phyloP scores from a whole-genome alignment of 2,329 filamentous ascomycete species.

The Pseudogymnoascus sp. region DNA sequence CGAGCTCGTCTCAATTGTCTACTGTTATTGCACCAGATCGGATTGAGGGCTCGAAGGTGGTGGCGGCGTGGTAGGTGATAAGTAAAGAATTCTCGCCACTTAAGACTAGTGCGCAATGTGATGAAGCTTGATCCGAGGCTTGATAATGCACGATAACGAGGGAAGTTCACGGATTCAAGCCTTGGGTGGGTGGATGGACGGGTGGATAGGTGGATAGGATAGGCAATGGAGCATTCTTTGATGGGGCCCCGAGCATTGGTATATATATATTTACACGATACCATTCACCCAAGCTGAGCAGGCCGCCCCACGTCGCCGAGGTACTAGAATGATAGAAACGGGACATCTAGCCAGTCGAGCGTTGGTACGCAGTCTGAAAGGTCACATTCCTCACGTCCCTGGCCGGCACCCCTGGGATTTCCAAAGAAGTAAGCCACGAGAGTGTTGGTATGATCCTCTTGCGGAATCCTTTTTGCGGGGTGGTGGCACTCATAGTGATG shows the following conservation, averaged over 20 bases:
- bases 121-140: background rate
- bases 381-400: background rate
- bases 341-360: background rate
- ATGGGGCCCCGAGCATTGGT: background rate
- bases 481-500: background rate
- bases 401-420: background rate
- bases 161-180: background rate
- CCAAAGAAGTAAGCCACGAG: background rate
- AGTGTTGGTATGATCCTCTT: background rate
- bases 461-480: background rate
- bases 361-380: background rate
- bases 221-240: background rate
- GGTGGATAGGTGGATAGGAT: background rate
- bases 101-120: background rate
- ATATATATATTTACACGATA: slow-evolving; percentile 1
- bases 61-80: background rate
- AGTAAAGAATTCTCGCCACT: background rate
- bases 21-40: background rate
- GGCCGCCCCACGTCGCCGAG: background rate
- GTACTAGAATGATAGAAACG: background rate
- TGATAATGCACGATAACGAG: background rate
- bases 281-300: background rate
- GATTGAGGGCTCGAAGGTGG: background rate
- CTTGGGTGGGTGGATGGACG: background rate
- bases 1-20: background rate